Evolutionary conservation across 2,329 filamentous ascomycete genomes (phyloP).

Genomic region (Monilinia laxa): DNA sequence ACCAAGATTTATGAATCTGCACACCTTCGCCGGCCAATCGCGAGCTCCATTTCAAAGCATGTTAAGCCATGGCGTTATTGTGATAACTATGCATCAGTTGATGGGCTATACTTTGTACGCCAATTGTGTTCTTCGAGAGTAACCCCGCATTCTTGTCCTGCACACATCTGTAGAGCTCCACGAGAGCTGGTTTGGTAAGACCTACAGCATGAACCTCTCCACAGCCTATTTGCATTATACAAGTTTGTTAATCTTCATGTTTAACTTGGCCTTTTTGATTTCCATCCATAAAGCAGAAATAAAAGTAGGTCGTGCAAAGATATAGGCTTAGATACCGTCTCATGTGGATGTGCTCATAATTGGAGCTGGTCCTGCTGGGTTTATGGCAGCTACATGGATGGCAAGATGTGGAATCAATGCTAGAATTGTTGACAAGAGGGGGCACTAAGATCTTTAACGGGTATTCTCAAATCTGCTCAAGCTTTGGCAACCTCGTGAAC

Average conservation of each 20-base stretch:
- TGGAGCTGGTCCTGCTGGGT: slow-evolving; percentile 50
- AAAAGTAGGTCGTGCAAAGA: neutral
- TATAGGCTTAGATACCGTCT: neutral
- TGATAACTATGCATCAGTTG: neutral
- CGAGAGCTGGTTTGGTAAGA: neutral
- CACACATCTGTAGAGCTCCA: neutral
- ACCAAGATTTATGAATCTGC: neutral
- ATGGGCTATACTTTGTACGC: neutral
- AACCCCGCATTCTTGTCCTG: neutral
- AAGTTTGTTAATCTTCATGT: neutral
- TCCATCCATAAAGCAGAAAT: neutral
- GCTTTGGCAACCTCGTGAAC: neutral
- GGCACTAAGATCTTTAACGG: slow-evolving; percentile 40
- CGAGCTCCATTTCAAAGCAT: neutral
- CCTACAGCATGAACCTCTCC: too few species aligned
- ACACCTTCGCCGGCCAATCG: neutral
- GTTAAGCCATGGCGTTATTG: neutral
- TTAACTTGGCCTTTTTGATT: neutral
- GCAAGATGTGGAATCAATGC: slow-evolving; percentile 49
- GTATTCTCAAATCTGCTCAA: neutral
- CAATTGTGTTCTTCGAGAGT: neutral
- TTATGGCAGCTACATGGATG: slow-evolving; percentile 53
- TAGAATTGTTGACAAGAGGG: slow-evolving; percentile 49
- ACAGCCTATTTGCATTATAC: neutral
- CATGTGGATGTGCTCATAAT: slow-evolving; percentile 50